Base-by-base conservation (phyloP, 257 asterid genomes). In the Gentiana straminea region DNA sequence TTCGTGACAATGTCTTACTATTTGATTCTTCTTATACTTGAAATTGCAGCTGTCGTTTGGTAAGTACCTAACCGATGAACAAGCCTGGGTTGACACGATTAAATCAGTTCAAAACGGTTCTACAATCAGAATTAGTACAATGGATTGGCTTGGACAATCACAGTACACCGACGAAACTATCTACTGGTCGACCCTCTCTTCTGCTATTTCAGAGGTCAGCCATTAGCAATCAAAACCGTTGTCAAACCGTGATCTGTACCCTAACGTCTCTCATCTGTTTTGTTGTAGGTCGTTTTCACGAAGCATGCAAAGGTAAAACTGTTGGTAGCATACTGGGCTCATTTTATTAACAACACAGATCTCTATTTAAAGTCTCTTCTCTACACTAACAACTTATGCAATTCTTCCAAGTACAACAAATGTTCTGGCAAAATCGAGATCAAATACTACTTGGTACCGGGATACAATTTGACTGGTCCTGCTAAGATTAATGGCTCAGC, bases 71-170 rank as follows among this genome's bases (percentile, higher is more conserved):
- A 60, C 81, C 45, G 96, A 88, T 55, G 94, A 88, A 73, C 96
- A 88, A 64, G 96, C 83, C 61, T 88, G 96, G 96, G 74, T 84
- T 60, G 96, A 79, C 54, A 84, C 96, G 2, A 77, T 88, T 38
- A 84, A 84, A 75, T 88, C 94, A 0, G 93, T 84, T 3, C 69
- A 78, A 63, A 57, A 62, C 0, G 81, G 90, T 35, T 84, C 58
- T 53, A 80, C 82, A 1, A 64, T 88, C 60, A 79, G 93, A 75
- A 80, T 88, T 57, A 84, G 76, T 62, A 84, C 94, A 48, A 84
- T 88, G 96, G 93, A 88, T 69, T 88, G 90, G 94, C 96, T 88
- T 51, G 94, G 96, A 60, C 96, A 88, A 61, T 88, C 96, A 24
- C 86, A 78, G 57, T 84, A 80, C 82, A 50, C 62, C 53, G 60